Base-by-base conservation (phyloP, 495 filamentous ascomycete genomes). In the Lophiotrema nucula region DNA sequence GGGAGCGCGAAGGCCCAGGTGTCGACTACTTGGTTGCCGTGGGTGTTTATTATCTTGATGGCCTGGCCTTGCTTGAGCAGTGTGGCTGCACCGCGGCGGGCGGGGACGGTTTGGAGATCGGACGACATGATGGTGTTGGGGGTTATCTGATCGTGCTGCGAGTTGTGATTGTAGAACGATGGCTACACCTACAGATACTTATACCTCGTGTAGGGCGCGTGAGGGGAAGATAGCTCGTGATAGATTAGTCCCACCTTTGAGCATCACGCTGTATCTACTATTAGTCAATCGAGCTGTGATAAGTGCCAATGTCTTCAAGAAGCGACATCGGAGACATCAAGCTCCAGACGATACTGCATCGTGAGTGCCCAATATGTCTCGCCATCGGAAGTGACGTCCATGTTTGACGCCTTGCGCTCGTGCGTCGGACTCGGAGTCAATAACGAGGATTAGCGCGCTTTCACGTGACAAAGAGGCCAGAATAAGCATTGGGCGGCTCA, bases 1-100 rank as follows among this genome's bases (percentile, higher is more conserved):
- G 64, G 60, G 10, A 74, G 50, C 0, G 72, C 70, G 53, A 81
- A 76, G 0, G 74, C 77, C 73, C 73, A 80, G 10, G 73, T 75
- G 62, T 80, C 77, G 24, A 79, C 66, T 6, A 81, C 78, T 69
- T 81, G 79, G n/a, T 71, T 73, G 35, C 79, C 79, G 47, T 70
- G 64, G 4, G 76, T 79, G 54, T 81, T 81, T 60, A 76, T 74
- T 24, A 81, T 73, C 56, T 77, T 76, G 57, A 80, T 75, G 2
- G 62, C 73, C 48, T 77, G 73, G n/a, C 69, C 70, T 1, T 56
- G 31, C 15, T 41, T 48, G 31, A 80, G 62, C 49, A 67, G 68
- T 16, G 72, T 69, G 4, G 75, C 75, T 13, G 70, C 69, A 49
- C 73, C 77, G 58, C 72, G 70, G 42, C 74, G 69, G 23, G 77